A percentile compares a stretch with the other conserved stretches of the same genome.
These are phyloP conservation scores for Iberis pinnata DNA, from an alignment of 345 rosid species.

Conservation along the genomic window DNA sequence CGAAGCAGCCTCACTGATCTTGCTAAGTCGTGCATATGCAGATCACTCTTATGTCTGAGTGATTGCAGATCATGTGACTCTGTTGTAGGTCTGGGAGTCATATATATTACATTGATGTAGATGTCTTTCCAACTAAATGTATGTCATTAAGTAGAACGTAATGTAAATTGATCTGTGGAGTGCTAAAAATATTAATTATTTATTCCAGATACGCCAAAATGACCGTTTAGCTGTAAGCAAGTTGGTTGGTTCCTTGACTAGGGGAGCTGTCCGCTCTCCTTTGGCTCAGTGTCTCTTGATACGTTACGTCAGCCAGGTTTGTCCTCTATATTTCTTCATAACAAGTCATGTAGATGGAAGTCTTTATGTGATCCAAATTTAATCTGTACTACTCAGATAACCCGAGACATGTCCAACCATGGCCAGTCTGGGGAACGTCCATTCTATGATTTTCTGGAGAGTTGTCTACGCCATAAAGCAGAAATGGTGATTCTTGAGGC, in stretches of 20 bases:
- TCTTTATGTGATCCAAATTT: neutral
- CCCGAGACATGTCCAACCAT: constrained; percentile 65
- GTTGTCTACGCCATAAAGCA: constrained; percentile 93
- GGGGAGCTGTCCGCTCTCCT: constrained; percentile 93
- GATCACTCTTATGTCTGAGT: no score
- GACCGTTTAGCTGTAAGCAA: constrained; percentile 89
- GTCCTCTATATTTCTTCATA: constrained; percentile 3
- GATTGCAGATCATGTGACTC: neutral
- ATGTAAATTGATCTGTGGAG: no score
- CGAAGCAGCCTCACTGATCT: no score
- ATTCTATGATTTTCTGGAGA: constrained; percentile 89
- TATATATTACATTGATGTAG: no score
- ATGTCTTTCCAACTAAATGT: no score
- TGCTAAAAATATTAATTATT: constrained; percentile 19
- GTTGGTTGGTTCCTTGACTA: constrained; percentile 85
- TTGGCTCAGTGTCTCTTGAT: constrained; percentile 93
- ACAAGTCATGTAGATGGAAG: neutral
- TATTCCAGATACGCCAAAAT: constrained; percentile 78
- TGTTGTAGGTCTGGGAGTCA: no score
- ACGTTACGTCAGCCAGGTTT: constrained; percentile 87
- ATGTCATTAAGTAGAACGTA: no score
- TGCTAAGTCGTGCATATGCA: no score
- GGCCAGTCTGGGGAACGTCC: constrained; percentile 87
- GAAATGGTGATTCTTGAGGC: constrained; percentile 99
- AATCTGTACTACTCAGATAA: constrained; percentile 49